Conservation (phyloP, 345 rosid species). For the Murraya paniculata region DNA sequence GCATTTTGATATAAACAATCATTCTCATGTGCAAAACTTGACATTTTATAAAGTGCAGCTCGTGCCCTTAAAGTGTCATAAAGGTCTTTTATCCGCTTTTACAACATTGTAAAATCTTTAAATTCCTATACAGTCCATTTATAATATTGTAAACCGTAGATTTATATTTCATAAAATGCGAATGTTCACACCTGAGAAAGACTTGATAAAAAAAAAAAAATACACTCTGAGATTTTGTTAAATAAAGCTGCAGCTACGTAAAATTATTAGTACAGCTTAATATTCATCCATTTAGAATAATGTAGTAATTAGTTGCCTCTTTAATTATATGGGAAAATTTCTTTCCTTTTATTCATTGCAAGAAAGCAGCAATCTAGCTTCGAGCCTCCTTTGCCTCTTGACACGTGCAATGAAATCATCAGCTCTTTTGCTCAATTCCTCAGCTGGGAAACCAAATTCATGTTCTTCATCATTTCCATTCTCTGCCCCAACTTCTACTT, state of each 20-base stretch:
- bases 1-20: no score
- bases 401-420: conserved; percentile 68
- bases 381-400: conserved; percentile 53
- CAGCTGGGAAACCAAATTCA: conserved; percentile 28
- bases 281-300: no score
- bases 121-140: no score
- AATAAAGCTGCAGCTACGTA: background rate
- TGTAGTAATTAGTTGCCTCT: background rate
- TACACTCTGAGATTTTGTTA: background rate
- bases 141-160: no score
- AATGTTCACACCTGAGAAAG: no score
- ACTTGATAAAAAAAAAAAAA: no score
- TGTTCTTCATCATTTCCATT: conserved; percentile 18
- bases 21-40: no score
- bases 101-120: no score
- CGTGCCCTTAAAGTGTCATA: no score
- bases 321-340: background rate
- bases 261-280: background rate
- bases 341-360: background rate
- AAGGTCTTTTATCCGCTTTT: no score
- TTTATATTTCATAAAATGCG: no score
- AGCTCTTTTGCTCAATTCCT: conserved; percentile 61
- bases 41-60: no score
- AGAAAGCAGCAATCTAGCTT: conserved; percentile 28
- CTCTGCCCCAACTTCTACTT: background rate